Evolutionary conservation across 352 stramenopile genomes (phyloP).

Genomic region (Pseudoperonospora humuli): DNA sequence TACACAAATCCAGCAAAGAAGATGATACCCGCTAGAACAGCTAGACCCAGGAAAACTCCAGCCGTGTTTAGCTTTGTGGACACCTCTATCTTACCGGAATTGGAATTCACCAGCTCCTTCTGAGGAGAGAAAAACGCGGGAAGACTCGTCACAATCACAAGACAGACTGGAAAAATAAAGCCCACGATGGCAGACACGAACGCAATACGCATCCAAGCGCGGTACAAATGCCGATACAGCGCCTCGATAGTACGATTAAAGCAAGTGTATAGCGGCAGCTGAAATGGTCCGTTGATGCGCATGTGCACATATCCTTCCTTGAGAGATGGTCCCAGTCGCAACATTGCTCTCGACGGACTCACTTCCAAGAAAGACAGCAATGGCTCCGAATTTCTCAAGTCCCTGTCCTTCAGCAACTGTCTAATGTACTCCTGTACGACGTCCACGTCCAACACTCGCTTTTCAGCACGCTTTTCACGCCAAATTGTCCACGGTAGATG

Average conservation of each 20-base stretch:
- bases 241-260: constrained; percentile 79
- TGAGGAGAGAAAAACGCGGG: constrained; percentile 58
- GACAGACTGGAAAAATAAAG: constrained; percentile 69
- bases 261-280: constrained; percentile 78
- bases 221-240: constrained; percentile 79
- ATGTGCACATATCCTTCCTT: constrained; percentile 87
- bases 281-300: constrained; percentile 82
- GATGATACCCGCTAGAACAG: constrained; percentile 41
- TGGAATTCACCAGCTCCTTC: constrained; percentile 42
- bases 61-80: constrained; percentile 39
- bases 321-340: constrained; percentile 62
- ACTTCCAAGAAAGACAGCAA: constrained; percentile 77
- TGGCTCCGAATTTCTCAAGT: constrained; percentile 69
- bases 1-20: constrained; percentile 78
- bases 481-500: constrained; percentile 72
- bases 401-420: constrained; percentile 43
- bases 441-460: constrained; percentile 56
- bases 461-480: constrained; percentile 72
- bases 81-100: constrained; percentile 31
- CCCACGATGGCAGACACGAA: constrained; percentile 77
- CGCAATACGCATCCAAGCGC: constrained; percentile 78
- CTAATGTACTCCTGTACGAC: constrained; percentile 73
- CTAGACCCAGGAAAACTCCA: constrained; percentile 50
- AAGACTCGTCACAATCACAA: constrained; percentile 67
- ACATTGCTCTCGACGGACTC: constrained; percentile 65